Conservation (phyloP, 1,284 basidiomycete genomes). For the Austroboletus rostrupii region DNA sequence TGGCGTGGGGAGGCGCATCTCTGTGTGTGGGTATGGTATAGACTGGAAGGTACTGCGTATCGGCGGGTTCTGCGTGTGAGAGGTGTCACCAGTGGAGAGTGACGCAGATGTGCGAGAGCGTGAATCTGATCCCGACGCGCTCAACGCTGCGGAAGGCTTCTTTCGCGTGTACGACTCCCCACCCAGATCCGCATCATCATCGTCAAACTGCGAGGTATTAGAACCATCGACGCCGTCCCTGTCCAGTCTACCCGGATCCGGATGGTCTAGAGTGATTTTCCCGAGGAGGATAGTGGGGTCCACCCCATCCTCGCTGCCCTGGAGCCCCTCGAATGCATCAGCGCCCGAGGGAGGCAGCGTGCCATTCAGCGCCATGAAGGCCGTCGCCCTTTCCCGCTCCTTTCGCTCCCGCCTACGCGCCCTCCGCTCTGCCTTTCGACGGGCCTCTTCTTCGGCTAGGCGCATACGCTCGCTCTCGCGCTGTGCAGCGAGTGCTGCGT, state of each 20-base stretch:
- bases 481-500: slow-evolving; percentile 30
- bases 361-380: slow-evolving; percentile 39
- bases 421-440: slow-evolving; percentile 46
- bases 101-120: slow-evolving; percentile 56
- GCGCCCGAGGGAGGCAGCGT: slow-evolving; percentile 17
- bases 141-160: slow-evolving; percentile 28
- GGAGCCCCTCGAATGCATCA: slow-evolving; percentile 57
- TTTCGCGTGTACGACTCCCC: slow-evolving; percentile 49
- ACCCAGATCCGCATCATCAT: slow-evolving; percentile 58
- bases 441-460: slow-evolving; percentile 38
- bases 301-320: slow-evolving; percentile 37
- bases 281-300: background rate
- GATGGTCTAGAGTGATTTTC: background rate
- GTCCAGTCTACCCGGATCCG: background rate
- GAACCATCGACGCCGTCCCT: background rate
- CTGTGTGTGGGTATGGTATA: slow-evolving; percentile 26
- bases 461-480: slow-evolving; percentile 29
- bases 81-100: slow-evolving; percentile 32
- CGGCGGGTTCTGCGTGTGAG: slow-evolving; percentile 18
- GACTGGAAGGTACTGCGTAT: slow-evolving; percentile 13
- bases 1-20: slow-evolving; percentile 21
- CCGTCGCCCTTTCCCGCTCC: slow-evolving; percentile 40
- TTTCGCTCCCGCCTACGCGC: slow-evolving; percentile 42
- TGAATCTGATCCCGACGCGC: slow-evolving; percentile 49
- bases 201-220: slow-evolving; percentile 31